These are phyloP conservation scores for Pseudonitzschia multistriata DNA, from an alignment of 108 stramenopile species.

Conservation along the genomic window DNA sequence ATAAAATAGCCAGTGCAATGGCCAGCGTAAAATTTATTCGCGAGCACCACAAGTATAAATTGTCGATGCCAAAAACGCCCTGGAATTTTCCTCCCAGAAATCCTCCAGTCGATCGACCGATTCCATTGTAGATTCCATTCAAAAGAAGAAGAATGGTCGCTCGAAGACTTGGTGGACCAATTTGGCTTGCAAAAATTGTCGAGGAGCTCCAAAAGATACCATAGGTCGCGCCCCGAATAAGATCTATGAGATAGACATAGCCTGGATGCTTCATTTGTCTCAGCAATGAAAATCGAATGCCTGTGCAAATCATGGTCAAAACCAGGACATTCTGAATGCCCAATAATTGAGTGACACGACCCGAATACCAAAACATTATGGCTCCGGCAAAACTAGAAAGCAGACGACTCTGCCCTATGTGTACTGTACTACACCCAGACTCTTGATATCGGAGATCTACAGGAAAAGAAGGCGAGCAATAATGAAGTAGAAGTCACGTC, in stretches of 20 bases:
- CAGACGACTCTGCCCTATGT: constrained; percentile 84
- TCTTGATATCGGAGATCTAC: constrained; percentile 76
- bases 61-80: constrained; percentile 23
- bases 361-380: constrained; percentile 85
- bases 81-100: constrained; percentile 32
- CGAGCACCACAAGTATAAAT: constrained; percentile 13
- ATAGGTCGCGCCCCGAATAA: constrained; percentile 87
- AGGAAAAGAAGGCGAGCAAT: neutral
- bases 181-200: constrained; percentile 86
- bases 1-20: neutral
- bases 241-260: constrained; percentile 88
- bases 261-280: constrained; percentile 75
- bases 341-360: constrained; percentile 57
- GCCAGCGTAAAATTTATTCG: constrained; percentile 4
- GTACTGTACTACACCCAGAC: constrained; percentile 79
- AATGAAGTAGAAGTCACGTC: neutral
- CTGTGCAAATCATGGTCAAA: constrained; percentile 69
- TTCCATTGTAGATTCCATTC: constrained; percentile 41
- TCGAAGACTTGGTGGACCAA: constrained; percentile 71
- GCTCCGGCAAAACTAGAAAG: constrained; percentile 82
- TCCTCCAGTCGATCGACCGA: constrained; percentile 37
- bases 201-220: constrained; percentile 90
- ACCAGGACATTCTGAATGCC: constrained; percentile 84
- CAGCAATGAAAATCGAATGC: constrained; percentile 84
- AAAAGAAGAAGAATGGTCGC: constrained; percentile 29